Percentiles rank a stretch among this genome's conserved stretches.
Conservation (phyloP, 2,329 filamentous ascomycete species). For the Apiospora koreana region DNA sequence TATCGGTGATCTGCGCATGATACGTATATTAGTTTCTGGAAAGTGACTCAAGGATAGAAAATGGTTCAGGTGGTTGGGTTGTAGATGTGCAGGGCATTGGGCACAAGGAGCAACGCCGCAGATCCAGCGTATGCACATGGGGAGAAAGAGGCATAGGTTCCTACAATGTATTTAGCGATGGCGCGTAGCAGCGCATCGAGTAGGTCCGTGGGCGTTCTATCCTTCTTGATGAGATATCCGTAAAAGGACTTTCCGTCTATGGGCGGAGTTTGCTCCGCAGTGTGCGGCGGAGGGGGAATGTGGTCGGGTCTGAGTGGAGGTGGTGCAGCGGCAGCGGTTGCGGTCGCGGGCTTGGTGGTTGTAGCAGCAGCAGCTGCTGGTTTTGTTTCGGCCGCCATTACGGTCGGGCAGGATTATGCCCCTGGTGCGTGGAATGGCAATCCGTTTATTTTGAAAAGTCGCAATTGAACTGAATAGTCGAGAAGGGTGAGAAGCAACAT, state of each 20-base stretch:
- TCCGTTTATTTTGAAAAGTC: background rate
- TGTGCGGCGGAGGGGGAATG: slow-evolving; percentile 15
- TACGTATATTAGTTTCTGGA: slow-evolving; percentile 13
- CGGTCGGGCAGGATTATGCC: background rate
- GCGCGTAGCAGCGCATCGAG: slow-evolving; percentile 69
- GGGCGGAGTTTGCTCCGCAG: slow-evolving; percentile 19
- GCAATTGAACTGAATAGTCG: background rate
- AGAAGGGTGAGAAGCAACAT: background rate
- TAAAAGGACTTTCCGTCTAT: slow-evolving; percentile 48
- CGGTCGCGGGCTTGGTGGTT: slow-evolving; percentile 1
- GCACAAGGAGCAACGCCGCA: background rate
- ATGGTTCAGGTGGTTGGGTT: background rate
- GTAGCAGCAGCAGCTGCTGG: background rate
- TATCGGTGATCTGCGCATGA: slow-evolving; percentile 50
- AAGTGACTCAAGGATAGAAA: background rate
- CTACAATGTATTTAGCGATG: slow-evolving; percentile 71
- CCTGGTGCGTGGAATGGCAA: background rate
- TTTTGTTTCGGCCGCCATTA: slow-evolving; percentile 14
- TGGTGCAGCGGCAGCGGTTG: background rate
- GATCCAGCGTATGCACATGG: background rate
- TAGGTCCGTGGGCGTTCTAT: slow-evolving; percentile 68
- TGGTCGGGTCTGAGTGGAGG: slow-evolving; percentile 13
- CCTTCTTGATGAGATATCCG: slow-evolving; percentile 66
- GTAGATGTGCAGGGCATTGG: background rate
- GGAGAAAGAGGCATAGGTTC: slow-evolving; percentile 29